Evolutionary conservation across 495 filamentous ascomycete genomes (phyloP), one percentile per base, ranked within the genome.

Genomic region (Bacidia rubella): DNA sequence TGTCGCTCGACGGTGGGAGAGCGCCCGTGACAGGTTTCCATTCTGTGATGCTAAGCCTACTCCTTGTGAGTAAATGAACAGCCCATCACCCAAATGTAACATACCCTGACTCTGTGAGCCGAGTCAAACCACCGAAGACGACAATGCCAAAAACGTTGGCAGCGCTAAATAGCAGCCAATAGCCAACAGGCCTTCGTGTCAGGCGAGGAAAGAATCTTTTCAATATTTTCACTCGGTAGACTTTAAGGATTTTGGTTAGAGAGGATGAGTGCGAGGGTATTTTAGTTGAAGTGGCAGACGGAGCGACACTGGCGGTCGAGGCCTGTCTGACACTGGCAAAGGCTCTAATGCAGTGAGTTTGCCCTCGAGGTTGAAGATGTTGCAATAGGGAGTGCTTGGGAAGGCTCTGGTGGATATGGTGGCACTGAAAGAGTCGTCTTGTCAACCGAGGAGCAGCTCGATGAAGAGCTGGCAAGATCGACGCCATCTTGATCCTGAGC

Each of bases 11-110:
- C 24, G 92, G 92, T 11, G 90, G 90, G n/a, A 92, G 71, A 22
- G 86, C 85, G 55, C 92, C 92, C 3, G 92, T 97, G 38, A 97
- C 88, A 56, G 92, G 92, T 57, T 82, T 86, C 92, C 92, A 98
- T 88, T 98, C 93, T 48, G 92, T 98, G 62, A 98, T 98, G 68
- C 88, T 95, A 56, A 98, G 78, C 43, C 90, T 95, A 56, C n/a
- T 15, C 56, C 51, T 25, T 46, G 23, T 56, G 24, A 54, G 25
- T 25, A 21, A 56, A 68, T 48, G 68, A 62, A 50, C 46, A 25
- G 20, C 48, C 23, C 10, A 21, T 15, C 22, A 19, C 5, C 42
- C n/a, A 47, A 26, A 22, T 41, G 11, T 11, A 21, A 64, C 71
- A 53, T 80, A 95, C 87, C 90, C 92, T 54, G 92, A 98, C 69